Evolutionary conservation across 2,329 filamentous ascomycete species (phyloP).

Genomic region (Ceratocystis albifundus): DNA sequence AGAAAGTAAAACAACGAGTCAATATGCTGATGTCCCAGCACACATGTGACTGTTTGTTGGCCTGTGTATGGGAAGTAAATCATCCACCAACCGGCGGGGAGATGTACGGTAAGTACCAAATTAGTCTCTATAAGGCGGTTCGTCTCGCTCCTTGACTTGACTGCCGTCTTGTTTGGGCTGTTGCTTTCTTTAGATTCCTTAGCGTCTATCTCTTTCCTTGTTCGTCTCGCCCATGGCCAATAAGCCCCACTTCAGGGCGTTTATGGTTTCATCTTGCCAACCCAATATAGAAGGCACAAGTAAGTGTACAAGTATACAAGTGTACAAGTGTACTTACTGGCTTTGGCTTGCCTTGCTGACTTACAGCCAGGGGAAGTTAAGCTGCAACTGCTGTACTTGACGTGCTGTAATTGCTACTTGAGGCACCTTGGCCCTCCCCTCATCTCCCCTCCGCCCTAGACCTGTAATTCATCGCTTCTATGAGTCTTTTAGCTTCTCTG

Average conservation of each 20-base stretch:
- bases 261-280: background rate
- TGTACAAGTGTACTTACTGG: background rate
- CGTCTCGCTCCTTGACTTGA: too few species aligned
- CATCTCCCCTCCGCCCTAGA: background rate
- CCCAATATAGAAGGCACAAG: background rate
- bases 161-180: background rate
- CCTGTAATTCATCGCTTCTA: background rate
- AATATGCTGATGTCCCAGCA: background rate
- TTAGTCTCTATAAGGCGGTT: too few species aligned
- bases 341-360: too few species aligned
- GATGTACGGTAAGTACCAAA: too few species aligned
- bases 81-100: background rate
- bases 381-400: too few species aligned
- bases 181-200: conserved; percentile 2
- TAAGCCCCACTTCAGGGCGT: background rate
- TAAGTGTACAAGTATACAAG: too few species aligned
- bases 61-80: background rate
- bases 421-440: background rate
- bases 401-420: background rate
- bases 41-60: background rate
- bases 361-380: background rate
- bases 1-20: background rate
- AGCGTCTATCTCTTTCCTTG: background rate
- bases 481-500: background rate
- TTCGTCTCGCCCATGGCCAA: background rate